Evolutionary conservation across 345 rosid genomes (phyloP).

Genomic region (Xanthoceras sorbifolium): DNA sequence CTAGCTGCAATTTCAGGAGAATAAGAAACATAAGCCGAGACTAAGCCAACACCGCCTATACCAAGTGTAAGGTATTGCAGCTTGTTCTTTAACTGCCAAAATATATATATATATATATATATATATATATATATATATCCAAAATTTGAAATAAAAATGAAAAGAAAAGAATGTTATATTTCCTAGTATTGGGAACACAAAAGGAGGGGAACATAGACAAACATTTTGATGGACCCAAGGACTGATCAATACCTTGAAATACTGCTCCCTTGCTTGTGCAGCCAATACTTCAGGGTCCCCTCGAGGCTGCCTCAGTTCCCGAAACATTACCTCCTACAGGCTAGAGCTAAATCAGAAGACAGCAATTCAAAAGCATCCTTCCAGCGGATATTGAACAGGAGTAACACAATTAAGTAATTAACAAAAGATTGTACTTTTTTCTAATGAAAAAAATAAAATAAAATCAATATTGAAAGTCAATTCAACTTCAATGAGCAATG

Average conservation of each 20-base stretch:
- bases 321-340: conserved; percentile 66
- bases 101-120: too few relatives aligned
- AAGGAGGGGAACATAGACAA: neutral
- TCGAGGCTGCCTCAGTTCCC: conserved; percentile 60
- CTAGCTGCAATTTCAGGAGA: conserved; percentile 88
- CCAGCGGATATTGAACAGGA: neutral
- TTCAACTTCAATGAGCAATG: neutral
- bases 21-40: conserved; percentile 81
- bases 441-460: neutral
- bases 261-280: conserved; percentile 77
- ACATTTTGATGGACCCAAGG: conserved; percentile 9
- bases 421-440: neutral
- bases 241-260: conserved; percentile 56
- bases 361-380: conserved; percentile 16
- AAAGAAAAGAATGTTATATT: neutral
- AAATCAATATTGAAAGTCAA: too few relatives aligned
- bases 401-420: conserved; percentile 3
- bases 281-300: conserved; percentile 81
- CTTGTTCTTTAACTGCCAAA: conserved; percentile 72
- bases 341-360: conserved; percentile 26
- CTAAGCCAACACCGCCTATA: conserved; percentile 83
- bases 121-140: too few relatives aligned
- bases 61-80: conserved; percentile 74
- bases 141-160: conserved; percentile 5
- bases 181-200: neutral